A percentile compares a stretch with the other conserved stretches of the same genome.
Conservation (phyloP, 23 red algal genomes). For the Gracilariopsis chorda region DNA sequence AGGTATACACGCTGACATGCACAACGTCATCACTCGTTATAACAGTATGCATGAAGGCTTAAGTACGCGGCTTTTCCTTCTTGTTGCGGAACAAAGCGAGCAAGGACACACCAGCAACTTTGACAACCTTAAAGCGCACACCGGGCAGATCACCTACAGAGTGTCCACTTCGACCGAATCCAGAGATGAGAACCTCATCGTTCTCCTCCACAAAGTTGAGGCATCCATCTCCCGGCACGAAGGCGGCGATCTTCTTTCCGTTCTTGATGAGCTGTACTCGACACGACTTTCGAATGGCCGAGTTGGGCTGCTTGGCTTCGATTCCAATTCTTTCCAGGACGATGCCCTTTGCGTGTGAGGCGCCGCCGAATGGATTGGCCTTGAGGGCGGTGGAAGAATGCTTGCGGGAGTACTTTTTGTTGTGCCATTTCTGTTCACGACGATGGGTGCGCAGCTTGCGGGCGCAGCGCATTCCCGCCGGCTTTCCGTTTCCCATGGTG, state of each 20-base stretch:
- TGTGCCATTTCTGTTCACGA: conserved; percentile 89
- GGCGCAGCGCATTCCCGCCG: conserved; percentile 87
- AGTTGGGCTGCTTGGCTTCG: conserved; percentile 99
- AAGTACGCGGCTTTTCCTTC: conserved; percentile 99
- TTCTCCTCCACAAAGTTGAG: conserved; percentile 99
- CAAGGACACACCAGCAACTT: conserved; percentile 91
- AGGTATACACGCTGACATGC: too few species aligned
- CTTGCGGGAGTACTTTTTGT: conserved; percentile 94
- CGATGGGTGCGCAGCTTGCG: conserved; percentile 95
- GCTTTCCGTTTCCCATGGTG: conserved; percentile 75
- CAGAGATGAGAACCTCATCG: conserved; percentile 93
- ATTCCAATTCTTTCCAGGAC: conserved; percentile 98
- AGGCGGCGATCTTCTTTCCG: conserved; percentile 98
- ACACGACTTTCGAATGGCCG: conserved; percentile 97
- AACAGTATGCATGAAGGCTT: too few species aligned
- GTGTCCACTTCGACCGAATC: conserved; percentile 97
- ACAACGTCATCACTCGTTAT: too few species aligned
- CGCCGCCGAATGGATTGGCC: conserved; percentile 96
- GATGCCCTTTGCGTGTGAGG: conserved; percentile 99
- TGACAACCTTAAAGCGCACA: conserved; percentile 99
- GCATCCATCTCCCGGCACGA: conserved; percentile 96
- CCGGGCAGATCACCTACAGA: conserved; percentile 98
- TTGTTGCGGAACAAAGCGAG: conserved; percentile 93
- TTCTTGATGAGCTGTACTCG: conserved; percentile 99
- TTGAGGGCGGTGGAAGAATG: conserved; percentile 90